Evolutionary conservation across 371 early-diverging fungal genomes (phyloP), one percentile per base, ranked within the genome.

Genomic region (Rhizopus microsporus): DNA sequence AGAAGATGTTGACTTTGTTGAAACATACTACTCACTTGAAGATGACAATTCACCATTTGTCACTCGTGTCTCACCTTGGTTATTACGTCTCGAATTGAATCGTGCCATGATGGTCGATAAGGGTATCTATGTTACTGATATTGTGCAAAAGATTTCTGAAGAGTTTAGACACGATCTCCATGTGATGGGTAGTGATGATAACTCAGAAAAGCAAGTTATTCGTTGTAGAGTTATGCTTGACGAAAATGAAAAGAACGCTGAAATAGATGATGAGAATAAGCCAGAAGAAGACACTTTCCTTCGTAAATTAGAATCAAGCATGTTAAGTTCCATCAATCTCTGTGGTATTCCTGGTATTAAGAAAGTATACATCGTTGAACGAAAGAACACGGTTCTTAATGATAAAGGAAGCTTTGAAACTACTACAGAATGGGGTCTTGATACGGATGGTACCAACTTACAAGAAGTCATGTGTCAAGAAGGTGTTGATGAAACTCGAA

Each of bases 371-470:
- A 91, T 99, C 67, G 87, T 85, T 30, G 91, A 94, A 52, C 83
- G 86, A 69, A 89, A 92, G 72, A 81, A 83, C 3, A 76, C 75
- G 3, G 62, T 68, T 46, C 71, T 79, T 9, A 74, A 75, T 52
- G 57, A 60, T 10, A 74, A 81, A 23, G 94, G 95, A 49, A 82
- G 87, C 51, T 92, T 87, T 63, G 82, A 85, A 44, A 75, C 74
- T 17, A 77, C 78, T 30, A 80, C 77, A 35, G 95, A 96, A 69
- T 93, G 89, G 88, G 86, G 88, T 62, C 82, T 99, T 40, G 98
- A 99, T 70, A 99, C 99, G 6, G 99, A 98, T 63, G 99, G 99
- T 48, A 92, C 86, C 62, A 97, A 97, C 61, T 72, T 99, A 60
- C 77, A 82, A 57, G 86, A 95, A 53, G 95, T 99, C 45, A 83